Conservation (phyloP, 176 grass and related monocot species). For the Carex scoparia region DNA sequence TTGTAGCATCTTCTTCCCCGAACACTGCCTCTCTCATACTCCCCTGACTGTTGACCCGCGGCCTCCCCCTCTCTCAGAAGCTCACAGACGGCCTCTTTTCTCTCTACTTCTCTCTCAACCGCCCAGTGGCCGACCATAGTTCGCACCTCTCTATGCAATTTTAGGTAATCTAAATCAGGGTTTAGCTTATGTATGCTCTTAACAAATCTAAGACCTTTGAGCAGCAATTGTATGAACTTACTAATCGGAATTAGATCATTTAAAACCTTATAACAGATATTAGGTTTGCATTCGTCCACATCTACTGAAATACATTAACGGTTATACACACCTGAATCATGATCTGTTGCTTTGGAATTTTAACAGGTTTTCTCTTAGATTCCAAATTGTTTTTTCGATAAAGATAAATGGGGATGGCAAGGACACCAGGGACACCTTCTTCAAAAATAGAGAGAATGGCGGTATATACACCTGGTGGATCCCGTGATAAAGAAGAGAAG, state of each 20-base stretch:
- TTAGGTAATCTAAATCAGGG: no score
- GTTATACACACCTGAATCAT: background rate
- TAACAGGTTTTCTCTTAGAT: background rate
- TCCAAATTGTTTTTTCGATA: background rate
- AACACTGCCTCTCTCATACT: no score
- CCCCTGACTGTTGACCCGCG: no score
- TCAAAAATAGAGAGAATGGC: conserved; percentile 69
- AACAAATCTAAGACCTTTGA: no score
- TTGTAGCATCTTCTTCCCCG: background rate
- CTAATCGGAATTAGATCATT: no score
- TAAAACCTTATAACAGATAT: background rate
- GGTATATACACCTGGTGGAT: conserved; percentile 57
- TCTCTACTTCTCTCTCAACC: no score
- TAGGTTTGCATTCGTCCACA: background rate
- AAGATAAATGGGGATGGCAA: conserved; percentile 30
- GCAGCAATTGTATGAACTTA: no score
- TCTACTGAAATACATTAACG: background rate
- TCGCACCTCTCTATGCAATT: no score
- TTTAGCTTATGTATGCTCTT: no score
- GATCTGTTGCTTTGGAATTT: background rate
- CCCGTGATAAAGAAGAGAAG: conserved; percentile 82
- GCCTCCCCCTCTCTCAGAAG: background rate
- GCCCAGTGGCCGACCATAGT: no score
- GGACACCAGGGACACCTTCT: conserved; percentile 49
- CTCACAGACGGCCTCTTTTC: no score